phyloP scores from a whole-genome alignment of 2,329 filamentous ascomycete species.

The Trichoderma sp. region DNA sequence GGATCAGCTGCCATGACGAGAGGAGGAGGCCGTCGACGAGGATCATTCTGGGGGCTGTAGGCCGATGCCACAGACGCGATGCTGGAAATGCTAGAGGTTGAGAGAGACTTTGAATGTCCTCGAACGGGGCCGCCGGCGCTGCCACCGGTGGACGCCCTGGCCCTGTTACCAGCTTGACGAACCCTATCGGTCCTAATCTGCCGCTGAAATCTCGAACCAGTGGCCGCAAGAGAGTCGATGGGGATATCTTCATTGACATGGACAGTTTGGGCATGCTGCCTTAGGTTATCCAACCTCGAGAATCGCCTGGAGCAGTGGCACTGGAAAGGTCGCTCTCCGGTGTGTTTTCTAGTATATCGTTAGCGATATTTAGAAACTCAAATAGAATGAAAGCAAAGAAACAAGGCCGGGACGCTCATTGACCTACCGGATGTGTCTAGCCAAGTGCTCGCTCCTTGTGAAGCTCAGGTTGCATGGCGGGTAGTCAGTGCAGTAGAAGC shows the following conservation, averaged over 20 bases:
- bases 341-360: constrained; percentile 72
- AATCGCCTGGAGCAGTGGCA: constrained; percentile 94
- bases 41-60: constrained; percentile 63
- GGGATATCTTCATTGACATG: constrained; percentile 98
- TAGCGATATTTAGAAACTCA: neutral
- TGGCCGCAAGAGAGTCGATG: constrained; percentile 86
- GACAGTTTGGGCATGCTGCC: constrained; percentile 96
- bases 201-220: constrained; percentile 85
- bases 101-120: constrained; percentile 82
- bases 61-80: constrained; percentile 65
- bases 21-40: constrained; percentile 72
- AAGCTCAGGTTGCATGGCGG: constrained; percentile 94
- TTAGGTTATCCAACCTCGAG: constrained; percentile 88
- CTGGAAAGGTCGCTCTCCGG: constrained; percentile 92
- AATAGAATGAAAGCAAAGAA: neutral
- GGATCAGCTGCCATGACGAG: constrained; percentile 78
- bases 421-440: constrained; percentile 80
- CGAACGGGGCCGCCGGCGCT: constrained; percentile 69
- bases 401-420: neutral
- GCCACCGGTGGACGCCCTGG: constrained; percentile 73
- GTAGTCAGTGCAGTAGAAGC: constrained; percentile 94
- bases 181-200: constrained; percentile 87
- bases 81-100: constrained; percentile 81
- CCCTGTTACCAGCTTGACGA: constrained; percentile 67
- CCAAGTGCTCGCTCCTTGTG: constrained; percentile 91